phyloP scores from a whole-genome alignment of 352 stramenopile species.

The Elongisporangium anandrum region DNA sequence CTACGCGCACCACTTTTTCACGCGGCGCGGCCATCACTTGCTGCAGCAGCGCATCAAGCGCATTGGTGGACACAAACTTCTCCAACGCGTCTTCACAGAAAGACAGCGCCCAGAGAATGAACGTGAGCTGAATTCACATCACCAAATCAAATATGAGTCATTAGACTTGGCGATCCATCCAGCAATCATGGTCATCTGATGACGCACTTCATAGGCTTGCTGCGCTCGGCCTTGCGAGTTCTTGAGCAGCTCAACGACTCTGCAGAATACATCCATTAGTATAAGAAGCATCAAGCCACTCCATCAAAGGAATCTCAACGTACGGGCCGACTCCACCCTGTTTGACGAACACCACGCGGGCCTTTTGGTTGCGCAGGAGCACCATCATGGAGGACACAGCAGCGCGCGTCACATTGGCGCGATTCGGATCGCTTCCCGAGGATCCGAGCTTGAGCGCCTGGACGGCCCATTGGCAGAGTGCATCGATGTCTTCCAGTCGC shows the following conservation, averaged over 20 bases:
- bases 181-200: not conserved
- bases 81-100: constrained; percentile 86
- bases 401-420: constrained; percentile 73
- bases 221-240: constrained; percentile 87
- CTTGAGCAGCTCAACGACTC: constrained; percentile 69
- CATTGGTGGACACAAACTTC: constrained; percentile 64
- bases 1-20: constrained; percentile 97
- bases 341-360: constrained; percentile 88
- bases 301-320: constrained; percentile 12
- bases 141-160: not conserved
- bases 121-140: constrained; percentile 88
- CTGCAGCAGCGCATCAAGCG: constrained; percentile 68
- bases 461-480: constrained; percentile 73
- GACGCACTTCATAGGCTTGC: constrained; percentile 90
- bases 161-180: not conserved
- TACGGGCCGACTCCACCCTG: constrained; percentile 89
- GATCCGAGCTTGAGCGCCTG: constrained; percentile 65
- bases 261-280: constrained; percentile 10
- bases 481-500: constrained; percentile 75
- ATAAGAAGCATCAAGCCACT: constrained; percentile 1
- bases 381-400: constrained; percentile 91
- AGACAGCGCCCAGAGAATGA: constrained; percentile 96
- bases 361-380: constrained; percentile 86
- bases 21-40: constrained; percentile 91
- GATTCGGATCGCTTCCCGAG: constrained; percentile 51